These are phyloP conservation scores for Naganishia sp. DNA, from an alignment of 1,284 basidiomycete species.

Conservation along the genomic window DNA sequence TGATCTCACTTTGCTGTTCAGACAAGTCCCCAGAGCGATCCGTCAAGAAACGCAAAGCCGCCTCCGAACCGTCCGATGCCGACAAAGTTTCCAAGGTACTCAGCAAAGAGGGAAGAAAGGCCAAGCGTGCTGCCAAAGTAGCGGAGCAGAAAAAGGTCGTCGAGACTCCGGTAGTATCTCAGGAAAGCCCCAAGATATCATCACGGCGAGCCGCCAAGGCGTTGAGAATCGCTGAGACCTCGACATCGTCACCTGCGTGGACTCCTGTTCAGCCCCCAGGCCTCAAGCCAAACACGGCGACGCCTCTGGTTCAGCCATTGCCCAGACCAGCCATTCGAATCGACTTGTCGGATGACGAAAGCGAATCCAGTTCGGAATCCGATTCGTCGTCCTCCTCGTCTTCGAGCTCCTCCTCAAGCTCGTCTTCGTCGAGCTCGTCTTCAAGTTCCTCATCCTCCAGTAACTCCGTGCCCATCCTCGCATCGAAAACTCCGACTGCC, in stretches of 20 bases:
- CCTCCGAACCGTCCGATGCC: background rate
- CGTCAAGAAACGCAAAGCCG: conserved; percentile 8
- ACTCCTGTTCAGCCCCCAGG: too few species aligned
- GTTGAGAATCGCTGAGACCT: too few species aligned
- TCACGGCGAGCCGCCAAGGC: too few species aligned
- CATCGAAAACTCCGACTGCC: conserved; percentile 3
- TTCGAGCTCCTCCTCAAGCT: conserved; percentile 35
- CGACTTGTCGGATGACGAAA: conserved; percentile 21
- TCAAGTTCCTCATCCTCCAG: conserved; percentile 29
- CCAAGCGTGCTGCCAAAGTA: conserved; percentile 2
- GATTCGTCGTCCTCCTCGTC: conserved; percentile 27
- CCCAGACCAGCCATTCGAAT: conserved; percentile 8
- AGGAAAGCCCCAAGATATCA: too few species aligned
- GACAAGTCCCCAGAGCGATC: conserved; percentile 1
- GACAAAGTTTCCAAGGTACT: background rate
- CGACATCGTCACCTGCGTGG: too few species aligned
- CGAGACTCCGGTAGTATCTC: background rate
- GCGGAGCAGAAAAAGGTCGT: conserved; percentile 6
- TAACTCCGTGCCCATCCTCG: conserved; percentile 17
- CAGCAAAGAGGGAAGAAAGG: background rate
- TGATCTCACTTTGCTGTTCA: too few species aligned
- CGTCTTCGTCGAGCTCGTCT: conserved; percentile 25
- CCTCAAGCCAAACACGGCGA: too few species aligned
- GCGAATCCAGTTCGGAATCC: conserved; percentile 6
- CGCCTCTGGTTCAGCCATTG: too few species aligned